phyloP scores from a whole-genome alignment of 345 rosid species.

The Brassica juncea region DNA sequence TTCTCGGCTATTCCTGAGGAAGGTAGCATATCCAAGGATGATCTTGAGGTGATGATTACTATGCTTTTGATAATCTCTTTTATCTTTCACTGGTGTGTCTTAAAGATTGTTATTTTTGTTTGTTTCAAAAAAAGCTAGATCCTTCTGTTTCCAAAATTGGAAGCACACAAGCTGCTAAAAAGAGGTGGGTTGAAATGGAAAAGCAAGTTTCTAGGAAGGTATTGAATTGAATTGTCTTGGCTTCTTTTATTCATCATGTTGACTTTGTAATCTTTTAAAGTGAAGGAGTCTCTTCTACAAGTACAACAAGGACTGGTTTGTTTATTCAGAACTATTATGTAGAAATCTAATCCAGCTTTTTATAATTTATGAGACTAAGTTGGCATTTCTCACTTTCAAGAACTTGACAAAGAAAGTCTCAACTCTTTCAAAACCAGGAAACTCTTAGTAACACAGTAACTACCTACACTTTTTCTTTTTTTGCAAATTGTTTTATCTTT shows the following conservation, averaged over 20 bases:
- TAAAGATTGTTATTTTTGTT: not conserved
- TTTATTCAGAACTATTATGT: not conserved
- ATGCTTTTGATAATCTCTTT: not conserved
- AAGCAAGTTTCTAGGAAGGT: conserved; percentile 89
- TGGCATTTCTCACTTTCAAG: conserved; percentile 46
- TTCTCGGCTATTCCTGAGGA: conserved; percentile 64
- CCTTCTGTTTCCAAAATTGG: conserved; percentile 72
- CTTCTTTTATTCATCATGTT: not conserved
- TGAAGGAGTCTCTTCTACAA: conserved; percentile 59
- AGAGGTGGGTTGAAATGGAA: conserved; percentile 90
- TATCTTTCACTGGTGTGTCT: not conserved
- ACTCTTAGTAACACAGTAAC: conserved; percentile 66
- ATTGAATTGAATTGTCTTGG: not conserved
- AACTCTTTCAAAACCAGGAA: conserved; percentile 75
- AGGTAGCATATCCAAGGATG: conserved; percentile 71
- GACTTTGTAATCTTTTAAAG: conserved; percentile 33
- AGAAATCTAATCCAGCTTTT: not conserved
- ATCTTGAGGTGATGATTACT: conserved; percentile 56
- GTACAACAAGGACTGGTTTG: conserved; percentile 63
- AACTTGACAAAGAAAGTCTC: conserved; percentile 55
- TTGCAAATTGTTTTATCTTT: conserved; percentile 2
- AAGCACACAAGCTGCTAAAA: conserved; percentile 71
- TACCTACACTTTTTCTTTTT: conserved; percentile 17
- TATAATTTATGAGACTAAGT: not conserved
- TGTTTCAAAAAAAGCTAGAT: conserved; percentile 67